These are phyloP conservation scores for Pleurozium schreberi DNA, from an alignment of 225 moss, liverwort and hornwort genomes.

Conservation along the genomic window DNA sequence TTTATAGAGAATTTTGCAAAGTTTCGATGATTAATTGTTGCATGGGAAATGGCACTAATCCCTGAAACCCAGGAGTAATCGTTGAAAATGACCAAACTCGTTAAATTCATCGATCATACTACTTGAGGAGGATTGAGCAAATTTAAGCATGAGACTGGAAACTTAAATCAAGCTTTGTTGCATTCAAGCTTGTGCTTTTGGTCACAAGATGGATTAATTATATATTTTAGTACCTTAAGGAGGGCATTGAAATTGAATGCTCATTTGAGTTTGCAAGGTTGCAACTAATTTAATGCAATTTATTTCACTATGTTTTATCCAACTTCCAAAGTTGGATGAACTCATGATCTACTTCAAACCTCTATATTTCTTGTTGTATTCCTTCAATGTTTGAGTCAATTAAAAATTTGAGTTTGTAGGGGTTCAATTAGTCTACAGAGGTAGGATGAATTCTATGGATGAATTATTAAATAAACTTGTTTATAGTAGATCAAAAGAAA, in stretches of 20 bases:
- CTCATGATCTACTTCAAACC: neutral
- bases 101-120: neutral
- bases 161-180: neutral
- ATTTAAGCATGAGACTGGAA: neutral
- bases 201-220: neutral
- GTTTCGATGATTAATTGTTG: neutral
- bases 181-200: neutral
- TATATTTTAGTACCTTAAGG: neutral
- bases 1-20: neutral
- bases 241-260: neutral
- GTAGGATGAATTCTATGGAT: neutral
- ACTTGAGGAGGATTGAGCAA: neutral
- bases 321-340: neutral
- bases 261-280: neutral
- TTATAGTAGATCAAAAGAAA: neutral
- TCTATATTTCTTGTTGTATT: neutral
- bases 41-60: neutral
- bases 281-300: neutral
- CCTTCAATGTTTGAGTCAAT: neutral
- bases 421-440: no score
- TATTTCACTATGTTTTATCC: neutral
- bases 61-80: neutral
- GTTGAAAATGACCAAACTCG: neutral
- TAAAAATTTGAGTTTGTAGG: neutral
- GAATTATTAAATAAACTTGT: no score